Base-by-base conservation (phyloP, 83 land plant species). In the Picea engelmannii region DNA sequence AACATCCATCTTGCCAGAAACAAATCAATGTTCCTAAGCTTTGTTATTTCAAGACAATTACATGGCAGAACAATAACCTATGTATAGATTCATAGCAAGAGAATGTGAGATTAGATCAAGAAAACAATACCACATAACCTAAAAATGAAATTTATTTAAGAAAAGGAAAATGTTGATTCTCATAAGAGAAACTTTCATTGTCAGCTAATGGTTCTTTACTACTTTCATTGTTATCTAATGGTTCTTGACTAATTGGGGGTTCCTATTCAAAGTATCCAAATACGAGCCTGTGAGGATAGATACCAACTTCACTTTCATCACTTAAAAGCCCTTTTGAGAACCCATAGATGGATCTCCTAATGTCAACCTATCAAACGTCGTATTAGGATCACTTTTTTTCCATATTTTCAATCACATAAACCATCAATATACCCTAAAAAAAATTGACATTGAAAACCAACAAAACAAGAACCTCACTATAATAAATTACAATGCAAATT, bases 171-270 rank as follows among this genome's bases (percentile, higher is more conserved):
- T 20, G 12, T 44, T 65, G 78, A 27, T 18, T 12, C 58, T n/a
- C 11, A 20, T 18, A 63, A 60, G 15, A 66, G 40, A 78, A 1
- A 81, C 81, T 79, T 86, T 68, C 94, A 92, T 92, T 92, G 79
- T 88, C 87, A 61, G 92, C 80, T 76, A 92, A n/a, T n/a, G n/a
- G n/a, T n/a, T n/a, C n/a, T n/a, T n/a, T n/a, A n/a, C n/a, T n/a
- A 81, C 81, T 79, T 86, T 68, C 94, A 92, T 92, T 92, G 79
- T 88, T 87, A 61, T 90, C 80, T 76, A 92, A 82, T 49, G 94
- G 94, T 84, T 88, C 85, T 18, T 92, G 86, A 38, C 64, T 61
- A 83, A 83, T 81, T 25, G 92, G 94, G n/a, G 60, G 61, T 49
- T 78, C 86, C 7, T 60, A 61, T 58, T 87, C 94, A 58, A 92